These are phyloP conservation scores for Phanerodontia chrysosporium DNA, from an alignment of 768 basidiomycete species.

Conservation along the genomic window DNA sequence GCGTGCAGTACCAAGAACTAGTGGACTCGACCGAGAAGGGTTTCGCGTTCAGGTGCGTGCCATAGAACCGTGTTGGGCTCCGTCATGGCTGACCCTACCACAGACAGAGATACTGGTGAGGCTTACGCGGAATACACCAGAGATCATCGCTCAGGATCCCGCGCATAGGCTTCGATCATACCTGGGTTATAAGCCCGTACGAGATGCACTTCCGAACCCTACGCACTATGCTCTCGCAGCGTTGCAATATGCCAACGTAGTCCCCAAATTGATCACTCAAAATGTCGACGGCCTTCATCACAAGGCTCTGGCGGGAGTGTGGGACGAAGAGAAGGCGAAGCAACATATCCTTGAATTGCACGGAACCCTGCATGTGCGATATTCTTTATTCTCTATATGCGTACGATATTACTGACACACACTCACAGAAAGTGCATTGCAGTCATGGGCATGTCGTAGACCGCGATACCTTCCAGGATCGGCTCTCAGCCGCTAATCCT, in stretches of 20 bases:
- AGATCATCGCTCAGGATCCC: background rate
- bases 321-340: conserved; percentile 32
- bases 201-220: conserved; percentile 80
- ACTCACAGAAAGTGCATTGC: conserved; percentile 68
- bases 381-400: background rate
- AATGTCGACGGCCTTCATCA: conserved; percentile 95
- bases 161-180: conserved; percentile 59
- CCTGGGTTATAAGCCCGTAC: conserved; percentile 82
- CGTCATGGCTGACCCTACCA: background rate
- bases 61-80: background rate
- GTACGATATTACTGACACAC: background rate
- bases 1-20: conserved; percentile 69
- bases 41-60: conserved; percentile 42
- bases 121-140: background rate
- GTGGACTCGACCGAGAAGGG: conserved; percentile 69
- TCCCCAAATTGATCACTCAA: conserved; percentile 72
- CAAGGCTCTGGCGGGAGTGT: conserved; percentile 58
- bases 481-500: conserved; percentile 71
- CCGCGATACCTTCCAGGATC: conserved; percentile 68
- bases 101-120: conserved; percentile 82
- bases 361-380: conserved; percentile 75
- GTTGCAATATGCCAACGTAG: conserved; percentile 61
- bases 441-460: conserved; percentile 63
- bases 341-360: conserved; percentile 75
- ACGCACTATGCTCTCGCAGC: conserved; percentile 87